Base-by-base conservation (phyloP, 148 eudicot species). In the Beta vulgaris region DNA sequence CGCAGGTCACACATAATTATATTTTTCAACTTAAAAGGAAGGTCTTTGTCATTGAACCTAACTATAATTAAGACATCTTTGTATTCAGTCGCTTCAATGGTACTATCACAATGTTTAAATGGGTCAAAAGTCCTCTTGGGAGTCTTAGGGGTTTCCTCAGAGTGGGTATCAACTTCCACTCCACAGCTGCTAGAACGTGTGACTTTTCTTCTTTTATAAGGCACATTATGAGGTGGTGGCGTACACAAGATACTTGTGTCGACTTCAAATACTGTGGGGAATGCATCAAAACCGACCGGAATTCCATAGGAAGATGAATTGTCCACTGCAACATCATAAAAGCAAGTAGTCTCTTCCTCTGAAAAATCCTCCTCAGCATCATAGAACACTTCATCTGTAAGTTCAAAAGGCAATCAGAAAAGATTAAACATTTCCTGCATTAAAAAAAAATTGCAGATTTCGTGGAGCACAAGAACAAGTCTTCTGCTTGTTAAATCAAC, bases 131-230 rank as follows among this genome's bases (percentile, higher is more conserved):
- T 68, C 65, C 80, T 83, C 63, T 73, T 62, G 61, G 83, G 76
- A 64, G 79, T 67, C 68, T 46, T 70, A 35, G 67, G 79, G 34
- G 80, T 73, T 69, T 83, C 91, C 68, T 79, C 86, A 36, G 87
- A 77, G 74, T 70, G 81, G 28, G 78, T 73, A 23, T 81, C 91
- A 58, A 73, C 44, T 70, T 84, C 78, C 57, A 78, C 51, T 55
- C 81, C 85, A 78, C 69, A 62, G 78, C 78, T 80, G 28, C 77
- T 68, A 28, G 88, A 80, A 69, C 76, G 81, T 74, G 74, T 86
- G 37, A 90, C 74, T 85, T 88, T 89, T 88, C 99, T 90, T 82
- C 97, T 88, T 84, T 92, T 95, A 66, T 86, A 87, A 60, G 97
- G 97, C 34, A 78, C 89, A 67, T 84, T 82, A 31, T 76, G 84